Base-by-base conservation (phyloP, 192 early-diverging fungal species). In the Ambispora gerdemannii region DNA sequence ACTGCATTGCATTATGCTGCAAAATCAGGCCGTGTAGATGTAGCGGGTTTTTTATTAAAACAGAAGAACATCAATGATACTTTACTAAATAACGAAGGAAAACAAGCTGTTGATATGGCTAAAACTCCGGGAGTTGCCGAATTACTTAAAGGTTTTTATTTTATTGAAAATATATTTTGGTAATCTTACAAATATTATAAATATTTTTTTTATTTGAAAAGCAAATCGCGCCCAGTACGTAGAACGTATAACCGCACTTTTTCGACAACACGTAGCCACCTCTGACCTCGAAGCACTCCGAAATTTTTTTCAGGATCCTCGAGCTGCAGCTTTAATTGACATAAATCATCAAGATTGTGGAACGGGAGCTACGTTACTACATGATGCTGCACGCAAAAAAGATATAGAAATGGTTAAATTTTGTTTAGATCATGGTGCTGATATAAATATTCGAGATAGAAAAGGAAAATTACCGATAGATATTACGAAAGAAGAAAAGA, bases 1-100 rank as follows among this genome's bases (percentile, higher is more conserved):
- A 93, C 91, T 0, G 87, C 90, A 8, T 72, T 93, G 50, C 92
- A 93, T 67, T 70, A 89, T 67, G 92, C 90, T 0, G 78, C 91
- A 35, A 89, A 86, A 72, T 78, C 85, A 49, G 81, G 87, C 19
- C 80, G 89, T 32, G 71, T 77, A 6, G 90, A 92, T 52, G 79
- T 91, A 11, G 81, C 91, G 17, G 85, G 86, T 59, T 66, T 92
- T 31, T 73, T 93, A 28, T 80, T 93, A 33, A 75, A 78, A 33
- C 83, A 86, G 50, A 78, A 78, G 31, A 84, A 83, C 7, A 78
- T 90, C 35, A 83, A 91, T 73, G 89, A 92, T 78, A 82, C 87
- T 52, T 58, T 89, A 1, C 72, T 81, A 30, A 87, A 92, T 58
- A 49, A 73, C n/a, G 72, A 81, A 33, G 90, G 89, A 17, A 83